phyloP scores from a whole-genome alignment of 176 grass and related monocot species.

The Oryza coarctata region DNA sequence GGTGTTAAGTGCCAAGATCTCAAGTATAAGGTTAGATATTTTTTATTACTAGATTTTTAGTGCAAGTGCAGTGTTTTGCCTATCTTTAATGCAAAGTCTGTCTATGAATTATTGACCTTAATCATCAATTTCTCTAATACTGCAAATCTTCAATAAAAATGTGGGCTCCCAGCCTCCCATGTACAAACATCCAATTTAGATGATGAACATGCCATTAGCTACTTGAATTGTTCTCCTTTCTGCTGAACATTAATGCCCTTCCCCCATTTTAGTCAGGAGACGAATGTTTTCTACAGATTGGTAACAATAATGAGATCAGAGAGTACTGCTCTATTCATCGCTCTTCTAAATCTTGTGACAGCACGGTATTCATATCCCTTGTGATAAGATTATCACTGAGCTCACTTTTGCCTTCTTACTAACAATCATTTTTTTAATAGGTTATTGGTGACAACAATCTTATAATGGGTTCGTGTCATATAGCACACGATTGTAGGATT shows the following conservation, averaged over 20 bases:
- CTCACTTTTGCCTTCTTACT: constrained; percentile 9
- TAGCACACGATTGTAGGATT: constrained; percentile 94
- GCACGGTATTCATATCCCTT: constrained; percentile 59
- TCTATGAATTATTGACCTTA: neutral
- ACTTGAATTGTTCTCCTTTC: constrained; percentile 25
- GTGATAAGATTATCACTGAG: constrained; percentile 12
- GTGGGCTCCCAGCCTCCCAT: neutral
- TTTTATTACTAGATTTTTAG: neutral
- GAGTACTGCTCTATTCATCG: constrained; percentile 78
- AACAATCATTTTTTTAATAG: constrained; percentile 40
- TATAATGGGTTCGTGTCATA: constrained; percentile 89
- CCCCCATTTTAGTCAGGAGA: constrained; percentile 52
- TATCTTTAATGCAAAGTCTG: neutral
- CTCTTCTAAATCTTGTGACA: constrained; percentile 73
- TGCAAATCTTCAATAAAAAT: neutral
- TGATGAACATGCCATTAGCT: neutral
- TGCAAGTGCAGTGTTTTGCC: neutral
- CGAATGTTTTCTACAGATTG: constrained; percentile 78
- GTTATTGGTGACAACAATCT: constrained; percentile 90
- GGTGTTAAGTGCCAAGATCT: constrained; percentile 91
- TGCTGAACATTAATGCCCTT: constrained; percentile 5
- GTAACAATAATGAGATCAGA: constrained; percentile 81
- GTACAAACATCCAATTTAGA: neutral
- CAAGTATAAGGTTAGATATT: constrained; percentile 80
- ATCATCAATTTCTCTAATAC: neutral